phyloP scores from a whole-genome alignment of 148 eudicot species.

The Arctostaphylos glauca region DNA sequence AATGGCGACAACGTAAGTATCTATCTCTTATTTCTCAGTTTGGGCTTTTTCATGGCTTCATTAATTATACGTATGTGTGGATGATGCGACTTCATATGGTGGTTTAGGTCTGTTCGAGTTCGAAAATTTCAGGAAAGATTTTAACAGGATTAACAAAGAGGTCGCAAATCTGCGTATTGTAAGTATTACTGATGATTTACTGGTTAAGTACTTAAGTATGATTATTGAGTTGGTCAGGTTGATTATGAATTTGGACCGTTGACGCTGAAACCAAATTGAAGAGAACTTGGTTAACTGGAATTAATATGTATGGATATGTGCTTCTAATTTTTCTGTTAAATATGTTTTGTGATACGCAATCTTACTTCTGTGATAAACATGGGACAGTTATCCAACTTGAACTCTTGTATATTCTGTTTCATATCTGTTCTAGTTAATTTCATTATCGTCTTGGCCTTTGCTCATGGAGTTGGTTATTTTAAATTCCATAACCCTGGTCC shows the following conservation, averaged over 20 bases:
- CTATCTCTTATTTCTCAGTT: background rate
- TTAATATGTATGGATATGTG: background rate
- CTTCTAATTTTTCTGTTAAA: background rate
- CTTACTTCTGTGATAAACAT: background rate
- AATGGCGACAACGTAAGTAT: constrained; percentile 61
- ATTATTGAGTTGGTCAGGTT: background rate
- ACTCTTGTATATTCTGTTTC: background rate
- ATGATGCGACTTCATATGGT: background rate
- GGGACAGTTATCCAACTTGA: background rate
- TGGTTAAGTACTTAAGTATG: background rate
- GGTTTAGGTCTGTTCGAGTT: constrained; percentile 73
- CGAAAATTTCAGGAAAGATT: constrained; percentile 61
- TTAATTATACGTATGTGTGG: background rate
- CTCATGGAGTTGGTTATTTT: background rate
- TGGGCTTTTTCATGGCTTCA: background rate
- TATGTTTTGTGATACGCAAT: background rate
- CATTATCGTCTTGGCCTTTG: background rate
- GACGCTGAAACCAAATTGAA: background rate
- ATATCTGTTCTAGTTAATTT: background rate
- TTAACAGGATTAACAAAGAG: constrained; percentile 68
- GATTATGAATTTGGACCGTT: background rate
- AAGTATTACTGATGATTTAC: constrained; percentile 22
- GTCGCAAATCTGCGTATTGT: constrained; percentile 71
- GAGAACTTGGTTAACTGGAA: too few relatives aligned
- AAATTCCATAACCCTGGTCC: background rate